Base-by-base conservation (phyloP, 208 protist species). In the Polymyxa betae region DNA sequence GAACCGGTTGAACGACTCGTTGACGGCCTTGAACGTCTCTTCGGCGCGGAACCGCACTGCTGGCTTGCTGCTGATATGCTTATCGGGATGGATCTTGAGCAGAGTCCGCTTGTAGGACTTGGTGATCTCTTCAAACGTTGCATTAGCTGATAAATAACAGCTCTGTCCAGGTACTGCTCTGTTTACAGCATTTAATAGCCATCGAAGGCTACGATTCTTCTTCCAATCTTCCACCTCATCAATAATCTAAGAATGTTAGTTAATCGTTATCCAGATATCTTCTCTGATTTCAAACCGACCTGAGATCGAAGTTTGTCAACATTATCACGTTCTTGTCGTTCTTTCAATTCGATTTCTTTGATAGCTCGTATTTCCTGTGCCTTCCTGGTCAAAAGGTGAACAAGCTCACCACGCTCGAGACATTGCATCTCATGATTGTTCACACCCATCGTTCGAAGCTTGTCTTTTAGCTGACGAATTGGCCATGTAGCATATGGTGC, bases 1-100 rank as follows among this genome's bases (percentile, higher is more conserved):
- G 72, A 45, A 82, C n/a, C 40, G 5, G 72, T 82, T 82, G n/a
- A 40, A 82, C n/a, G 72, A 82, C n/a, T 82, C 72, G 72, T 82
- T 82, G 72, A 82, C 72, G 5, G 72, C 72, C 72, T 82, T 82
- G 72, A 82, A 82, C 12, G 72, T 82, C n/a, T 82, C 72, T 43
- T 82, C 72, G n/a, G 72, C 72, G 16, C 72, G 72, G n/a, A 38
- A 82, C n/a, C 72, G 40, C 16, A n/a, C 5, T 43, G 5, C 72
- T n/a, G 35, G n/a, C 72, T 20, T 5, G 12, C 12, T 35, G 35
- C 72, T n/a, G 5, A 82, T 82, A 82, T 82, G 72, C 35, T 82
- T 82, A 82, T 82, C 72, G 35, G 72, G 72, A 43, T 82, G 72
- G 72, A 82, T 82, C 72, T 82, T 82, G 35, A 82, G 72, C 72